phyloP scores from a whole-genome alignment of 768 basidiomycete species.

The Tricholoma bakamatsutake region DNA sequence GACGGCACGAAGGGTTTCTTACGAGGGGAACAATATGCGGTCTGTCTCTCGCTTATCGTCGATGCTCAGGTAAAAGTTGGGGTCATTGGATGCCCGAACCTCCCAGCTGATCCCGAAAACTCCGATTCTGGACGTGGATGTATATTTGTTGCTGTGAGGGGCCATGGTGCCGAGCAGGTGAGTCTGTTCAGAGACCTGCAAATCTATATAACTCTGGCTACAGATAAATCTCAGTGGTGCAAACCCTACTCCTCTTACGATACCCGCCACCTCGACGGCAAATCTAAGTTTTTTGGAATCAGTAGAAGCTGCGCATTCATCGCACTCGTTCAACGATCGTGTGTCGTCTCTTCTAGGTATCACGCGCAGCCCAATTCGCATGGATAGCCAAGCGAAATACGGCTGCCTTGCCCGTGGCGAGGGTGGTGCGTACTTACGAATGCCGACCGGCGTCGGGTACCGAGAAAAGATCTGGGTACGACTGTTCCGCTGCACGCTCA shows the following conservation, averaged over 20 bases:
- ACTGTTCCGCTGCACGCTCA: not conserved
- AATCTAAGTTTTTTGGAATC: constrained; percentile 79
- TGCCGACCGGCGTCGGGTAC: constrained; percentile 77
- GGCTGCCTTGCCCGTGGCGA: constrained; percentile 81
- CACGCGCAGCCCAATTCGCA: constrained; percentile 60
- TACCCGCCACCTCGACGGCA: constrained; percentile 42
- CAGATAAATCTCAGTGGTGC: constrained; percentile 51
- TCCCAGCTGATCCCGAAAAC: constrained; percentile 50
- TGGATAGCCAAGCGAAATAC: constrained; percentile 98
- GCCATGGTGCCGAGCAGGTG: constrained; percentile 78
- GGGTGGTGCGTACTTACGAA: constrained; percentile 74
- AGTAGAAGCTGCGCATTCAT: constrained; percentile 87
- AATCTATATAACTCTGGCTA: not conserved
- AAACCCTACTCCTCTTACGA: constrained; percentile 43
- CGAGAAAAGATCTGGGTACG: constrained; percentile 94
- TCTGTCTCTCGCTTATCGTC: constrained; percentile 81
- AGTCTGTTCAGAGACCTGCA: not conserved
- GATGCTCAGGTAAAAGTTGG: constrained; percentile 77
- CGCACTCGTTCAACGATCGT: constrained; percentile 76
- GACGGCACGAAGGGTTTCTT: constrained; percentile 95
- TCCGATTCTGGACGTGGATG: constrained; percentile 66
- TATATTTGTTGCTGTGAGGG: constrained; percentile 82
- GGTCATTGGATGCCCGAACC: constrained; percentile 90
- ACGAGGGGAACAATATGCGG: constrained; percentile 88
- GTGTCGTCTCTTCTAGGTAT: constrained; percentile 67